Conservation (phyloP, 495 filamentous ascomycete genomes). For the Podospora appendiculata region DNA sequence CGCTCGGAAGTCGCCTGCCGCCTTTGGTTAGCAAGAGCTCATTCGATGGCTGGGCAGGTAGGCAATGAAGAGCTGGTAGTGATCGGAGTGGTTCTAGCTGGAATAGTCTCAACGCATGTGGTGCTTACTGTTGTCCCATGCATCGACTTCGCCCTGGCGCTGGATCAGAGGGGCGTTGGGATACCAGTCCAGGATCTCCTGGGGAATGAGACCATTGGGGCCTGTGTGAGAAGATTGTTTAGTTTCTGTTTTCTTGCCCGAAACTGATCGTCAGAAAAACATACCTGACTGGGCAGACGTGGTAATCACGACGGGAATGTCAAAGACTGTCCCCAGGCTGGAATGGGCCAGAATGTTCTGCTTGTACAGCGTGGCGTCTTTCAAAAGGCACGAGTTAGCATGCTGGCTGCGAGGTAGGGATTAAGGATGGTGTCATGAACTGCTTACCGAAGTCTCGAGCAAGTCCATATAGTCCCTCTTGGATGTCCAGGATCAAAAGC, state of each 20-base stretch:
- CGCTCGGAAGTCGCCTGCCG: conserved; percentile 48
- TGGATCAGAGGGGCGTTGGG: conserved; percentile 58
- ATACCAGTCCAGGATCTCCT: conserved; percentile 62
- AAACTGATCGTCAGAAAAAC: not conserved
- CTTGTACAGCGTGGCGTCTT: conserved; percentile 49
- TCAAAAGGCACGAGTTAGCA: not conserved
- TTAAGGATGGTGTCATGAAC: not conserved
- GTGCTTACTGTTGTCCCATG: conserved; percentile 57
- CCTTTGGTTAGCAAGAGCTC: too few species aligned
- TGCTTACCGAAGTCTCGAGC: conserved; percentile 50
- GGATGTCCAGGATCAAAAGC: conserved; percentile 64
- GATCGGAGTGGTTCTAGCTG: too few species aligned
- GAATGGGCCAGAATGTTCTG: conserved; percentile 65
- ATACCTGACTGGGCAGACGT: conserved; percentile 53
- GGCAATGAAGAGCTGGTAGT: too few species aligned
- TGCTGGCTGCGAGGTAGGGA: not conserved
- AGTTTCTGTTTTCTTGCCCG: not conserved
- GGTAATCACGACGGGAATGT: conserved; percentile 63
- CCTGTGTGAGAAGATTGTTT: conserved; percentile 20
- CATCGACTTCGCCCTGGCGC: conserved; percentile 69
- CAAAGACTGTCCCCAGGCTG: conserved; percentile 56
- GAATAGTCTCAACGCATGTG: too few species aligned
- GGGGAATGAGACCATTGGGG: conserved; percentile 63
- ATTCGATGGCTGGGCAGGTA: too few species aligned
- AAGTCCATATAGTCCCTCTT: conserved; percentile 59